Conservation (phyloP, 257 asterid species). For the Striga asiatica region DNA sequence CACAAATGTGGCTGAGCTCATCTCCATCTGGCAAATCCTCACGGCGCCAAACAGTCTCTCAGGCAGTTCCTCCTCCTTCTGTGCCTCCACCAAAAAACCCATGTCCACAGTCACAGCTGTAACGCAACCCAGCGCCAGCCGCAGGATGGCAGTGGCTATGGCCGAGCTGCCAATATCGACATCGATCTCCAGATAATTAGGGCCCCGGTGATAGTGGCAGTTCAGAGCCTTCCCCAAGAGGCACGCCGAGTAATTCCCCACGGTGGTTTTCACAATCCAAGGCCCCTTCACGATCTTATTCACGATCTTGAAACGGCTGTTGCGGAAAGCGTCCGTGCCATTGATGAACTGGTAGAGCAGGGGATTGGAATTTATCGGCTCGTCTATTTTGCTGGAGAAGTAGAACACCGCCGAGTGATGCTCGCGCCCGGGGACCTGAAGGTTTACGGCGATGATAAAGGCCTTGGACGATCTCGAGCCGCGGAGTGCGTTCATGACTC, state of each 20-base stretch:
- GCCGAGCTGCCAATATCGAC: conserved; percentile 90
- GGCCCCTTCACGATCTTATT: conserved; percentile 84
- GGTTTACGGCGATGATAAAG: conserved; percentile 61
- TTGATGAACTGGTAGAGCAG: conserved; percentile 56
- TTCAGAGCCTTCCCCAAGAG: conserved; percentile 73
- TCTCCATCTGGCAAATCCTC: conserved; percentile 84
- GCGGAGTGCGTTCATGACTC: conserved; percentile 48
- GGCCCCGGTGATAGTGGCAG: conserved; percentile 56
- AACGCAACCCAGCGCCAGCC: conserved; percentile 75
- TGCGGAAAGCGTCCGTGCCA: conserved; percentile 63
- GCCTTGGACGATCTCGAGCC: conserved; percentile 32
- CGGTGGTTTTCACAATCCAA: conserved; percentile 87
- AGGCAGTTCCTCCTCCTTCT: conserved; percentile 71
- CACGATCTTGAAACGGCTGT: conserved; percentile 73
- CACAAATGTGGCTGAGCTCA: conserved; percentile 57
- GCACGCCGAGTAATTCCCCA: conserved; percentile 85
- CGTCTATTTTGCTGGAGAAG: conserved; percentile 50
- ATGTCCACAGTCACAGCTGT: conserved; percentile 80
- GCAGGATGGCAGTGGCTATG: conserved; percentile 72
- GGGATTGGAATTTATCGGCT: conserved; percentile 39
- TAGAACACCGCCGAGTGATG: conserved; percentile 86
- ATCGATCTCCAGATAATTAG: conserved; percentile 74
- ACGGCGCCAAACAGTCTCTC: conserved; percentile 80
- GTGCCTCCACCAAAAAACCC: conserved; percentile 85
- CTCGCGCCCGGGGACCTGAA: conserved; percentile 84